phyloP scores from a whole-genome alignment of 352 stramenopile genomes.

The Plasmopara muralis region DNA sequence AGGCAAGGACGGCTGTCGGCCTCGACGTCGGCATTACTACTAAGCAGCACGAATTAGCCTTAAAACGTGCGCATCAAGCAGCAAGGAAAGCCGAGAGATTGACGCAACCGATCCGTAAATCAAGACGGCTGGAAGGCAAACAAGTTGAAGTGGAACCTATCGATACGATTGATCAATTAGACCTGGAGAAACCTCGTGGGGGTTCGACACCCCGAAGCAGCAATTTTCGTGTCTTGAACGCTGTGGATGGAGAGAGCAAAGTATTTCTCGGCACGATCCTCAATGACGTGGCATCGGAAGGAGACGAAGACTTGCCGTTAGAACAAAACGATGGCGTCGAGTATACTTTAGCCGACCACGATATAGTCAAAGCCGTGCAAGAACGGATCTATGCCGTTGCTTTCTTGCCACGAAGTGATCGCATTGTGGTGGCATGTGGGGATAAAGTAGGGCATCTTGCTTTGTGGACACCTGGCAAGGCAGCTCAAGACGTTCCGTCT shows the following conservation, averaged over 20 bases:
- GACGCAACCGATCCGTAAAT: conserved; percentile 50
- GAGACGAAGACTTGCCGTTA: conserved; percentile 32
- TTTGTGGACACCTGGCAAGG: conserved; percentile 43
- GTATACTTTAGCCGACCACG: conserved; percentile 40
- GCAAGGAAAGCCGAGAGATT: conserved; percentile 10
- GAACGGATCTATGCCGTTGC: conserved; percentile 74
- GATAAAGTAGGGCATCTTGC: conserved; percentile 74
- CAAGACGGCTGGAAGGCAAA: conserved; percentile 53
- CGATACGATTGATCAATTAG: conserved; percentile 22
- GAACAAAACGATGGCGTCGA: conserved; percentile 32
- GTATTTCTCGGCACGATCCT: conserved; percentile 36
- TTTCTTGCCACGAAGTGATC: conserved; percentile 60
- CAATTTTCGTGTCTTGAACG: conserved; percentile 21
- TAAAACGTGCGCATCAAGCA: conserved; percentile 14
- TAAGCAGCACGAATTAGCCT: conserved; percentile 11
- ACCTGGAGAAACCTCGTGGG: conserved; percentile 11
- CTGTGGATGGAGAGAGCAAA: conserved; percentile 26
- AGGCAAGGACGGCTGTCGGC: conserved; percentile 40
- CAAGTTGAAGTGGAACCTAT: conserved; percentile 33
- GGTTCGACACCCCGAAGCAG: conserved; percentile 10
- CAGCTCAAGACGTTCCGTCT: neutral
- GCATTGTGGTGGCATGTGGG: conserved; percentile 54
- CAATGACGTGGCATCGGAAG: conserved; percentile 24
- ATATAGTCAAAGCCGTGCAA: conserved; percentile 67
- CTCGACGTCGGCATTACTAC: conserved; percentile 4